phyloP scores from a whole-genome alignment of 768 basidiomycete genomes.

The Mycena latifolia region DNA sequence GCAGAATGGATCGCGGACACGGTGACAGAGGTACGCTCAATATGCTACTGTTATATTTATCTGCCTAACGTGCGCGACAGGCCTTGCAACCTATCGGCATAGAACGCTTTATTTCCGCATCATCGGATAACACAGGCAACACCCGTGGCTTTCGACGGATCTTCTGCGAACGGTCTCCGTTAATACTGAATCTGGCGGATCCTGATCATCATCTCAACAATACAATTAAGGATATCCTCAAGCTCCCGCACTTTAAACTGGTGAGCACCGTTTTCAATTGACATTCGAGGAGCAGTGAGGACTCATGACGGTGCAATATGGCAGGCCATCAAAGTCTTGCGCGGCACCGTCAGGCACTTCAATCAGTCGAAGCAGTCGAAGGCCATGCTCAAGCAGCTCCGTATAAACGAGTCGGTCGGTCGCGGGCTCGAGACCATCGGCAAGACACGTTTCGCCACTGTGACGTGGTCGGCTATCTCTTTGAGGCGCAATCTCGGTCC shows the following conservation, averaged over 20 bases:
- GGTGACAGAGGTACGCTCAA: neutral
- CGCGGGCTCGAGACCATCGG: no score
- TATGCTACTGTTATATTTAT: neutral
- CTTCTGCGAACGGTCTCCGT: neutral
- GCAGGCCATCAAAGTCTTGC: slow-evolving; percentile 3
- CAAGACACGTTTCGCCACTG: slow-evolving; percentile 40
- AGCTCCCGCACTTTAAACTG: slow-evolving; percentile 34
- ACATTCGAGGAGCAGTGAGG: neutral
- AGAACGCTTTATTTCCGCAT: neutral
- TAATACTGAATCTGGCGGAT: slow-evolving; percentile 20
- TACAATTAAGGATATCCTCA: slow-evolving; percentile 39
- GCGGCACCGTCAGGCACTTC: neutral
- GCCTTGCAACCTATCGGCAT: neutral
- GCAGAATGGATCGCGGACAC: slow-evolving; percentile 9
- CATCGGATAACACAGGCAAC: slow-evolving; percentile 7
- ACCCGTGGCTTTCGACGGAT: slow-evolving; percentile 3
- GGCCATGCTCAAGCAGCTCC: slow-evolving; percentile 4
- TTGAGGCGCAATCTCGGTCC: neutral
- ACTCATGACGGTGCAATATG: no score
- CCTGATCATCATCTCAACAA: slow-evolving; percentile 43
- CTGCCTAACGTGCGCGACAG: neutral
- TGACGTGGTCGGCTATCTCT: slow-evolving; percentile 34
- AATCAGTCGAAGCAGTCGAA: slow-evolving; percentile 13
- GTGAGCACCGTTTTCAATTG: slow-evolving; percentile 20
- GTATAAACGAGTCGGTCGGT: slow-evolving; percentile 29